Percentiles rank a stretch among this genome's conserved stretches.
phyloP scores from a whole-genome alignment of 805 yeast genomes.

The Ogataea salicorniae region DNA sequence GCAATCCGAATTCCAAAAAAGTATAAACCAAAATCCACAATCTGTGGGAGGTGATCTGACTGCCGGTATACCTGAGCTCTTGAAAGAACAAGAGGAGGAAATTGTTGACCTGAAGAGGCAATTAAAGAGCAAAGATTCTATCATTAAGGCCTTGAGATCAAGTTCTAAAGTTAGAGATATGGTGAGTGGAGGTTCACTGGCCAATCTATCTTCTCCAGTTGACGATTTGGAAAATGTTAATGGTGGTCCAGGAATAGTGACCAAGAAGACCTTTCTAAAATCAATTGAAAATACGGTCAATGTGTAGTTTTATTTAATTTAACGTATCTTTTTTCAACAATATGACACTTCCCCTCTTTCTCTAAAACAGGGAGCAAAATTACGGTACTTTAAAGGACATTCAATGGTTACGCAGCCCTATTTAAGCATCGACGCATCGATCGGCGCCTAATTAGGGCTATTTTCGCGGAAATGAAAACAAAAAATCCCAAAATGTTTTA shows the following conservation, averaged over 20 bases:
- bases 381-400: too few species aligned
- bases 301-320: background rate
- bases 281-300: conserved; percentile 16
- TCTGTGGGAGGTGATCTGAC: background rate
- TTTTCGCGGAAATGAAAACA: too few species aligned
- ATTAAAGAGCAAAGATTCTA: conserved; percentile 68
- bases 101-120: conserved; percentile 57
- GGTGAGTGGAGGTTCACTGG: conserved; percentile 4
- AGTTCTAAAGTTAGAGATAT: conserved; percentile 53
- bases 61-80: conserved; percentile 16
- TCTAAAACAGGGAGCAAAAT: too few species aligned
- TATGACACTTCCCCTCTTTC: too few species aligned
- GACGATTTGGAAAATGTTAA: background rate
- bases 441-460: too few species aligned
- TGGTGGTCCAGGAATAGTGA: too few species aligned
- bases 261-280: conserved; percentile 11
- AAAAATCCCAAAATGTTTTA: too few species aligned
- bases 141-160: conserved; percentile 68
- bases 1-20: conserved; percentile 4
- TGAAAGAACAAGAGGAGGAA: conserved; percentile 64
- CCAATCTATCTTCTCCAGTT: background rate
- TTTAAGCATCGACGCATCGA: too few species aligned
- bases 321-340: background rate
- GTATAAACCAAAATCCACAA: background rate
- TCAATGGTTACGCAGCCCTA: too few species aligned